Conservation (phyloP, 1,284 basidiomycete species). For the Ustilago nuda region DNA sequence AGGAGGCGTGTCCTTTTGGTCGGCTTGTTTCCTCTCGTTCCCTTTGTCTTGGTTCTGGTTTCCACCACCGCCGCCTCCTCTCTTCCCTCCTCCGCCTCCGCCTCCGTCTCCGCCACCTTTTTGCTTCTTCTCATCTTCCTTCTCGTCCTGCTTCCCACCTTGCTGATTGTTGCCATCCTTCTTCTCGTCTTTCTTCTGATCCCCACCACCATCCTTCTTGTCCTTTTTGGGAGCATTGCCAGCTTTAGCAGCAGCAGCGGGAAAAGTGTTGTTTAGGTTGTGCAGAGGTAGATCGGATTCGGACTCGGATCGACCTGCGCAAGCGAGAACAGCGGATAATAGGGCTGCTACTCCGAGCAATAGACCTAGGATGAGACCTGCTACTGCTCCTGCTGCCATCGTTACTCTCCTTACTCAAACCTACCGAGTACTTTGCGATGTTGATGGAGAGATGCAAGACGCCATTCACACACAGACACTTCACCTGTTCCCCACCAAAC, state of each 20-base stretch:
- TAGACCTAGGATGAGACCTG: slow-evolving; percentile 32
- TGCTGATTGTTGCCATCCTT: not conserved
- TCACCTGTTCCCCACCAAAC: no score
- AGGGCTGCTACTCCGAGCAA: slow-evolving; percentile 25
- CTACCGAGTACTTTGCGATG: not conserved
- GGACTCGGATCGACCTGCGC: slow-evolving; percentile 28
- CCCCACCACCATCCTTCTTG: not conserved
- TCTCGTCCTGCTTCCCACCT: not conserved
- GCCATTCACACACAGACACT: slow-evolving; percentile 4
- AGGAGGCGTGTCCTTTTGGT: slow-evolving; percentile 14
- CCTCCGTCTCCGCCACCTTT: not conserved
- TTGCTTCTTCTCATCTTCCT: not conserved
- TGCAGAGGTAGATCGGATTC: slow-evolving; percentile 22
- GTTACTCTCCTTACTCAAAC: not conserved
- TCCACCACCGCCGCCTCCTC: not conserved
- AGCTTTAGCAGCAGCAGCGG: not conserved
- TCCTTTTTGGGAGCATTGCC: not conserved
- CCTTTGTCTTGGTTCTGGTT: slow-evolving; percentile 2
- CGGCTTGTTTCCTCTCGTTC: slow-evolving; percentile 5
- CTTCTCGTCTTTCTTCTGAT: not conserved
- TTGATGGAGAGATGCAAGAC: not conserved
- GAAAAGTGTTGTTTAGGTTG: slow-evolving; percentile 5
- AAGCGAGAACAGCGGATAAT: slow-evolving; percentile 28
- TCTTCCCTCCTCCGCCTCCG: not conserved
- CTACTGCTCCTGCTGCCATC: slow-evolving; percentile 35